Base-by-base conservation (phyloP, 768 basidiomycete genomes). In the Leccinellum albellum region DNA sequence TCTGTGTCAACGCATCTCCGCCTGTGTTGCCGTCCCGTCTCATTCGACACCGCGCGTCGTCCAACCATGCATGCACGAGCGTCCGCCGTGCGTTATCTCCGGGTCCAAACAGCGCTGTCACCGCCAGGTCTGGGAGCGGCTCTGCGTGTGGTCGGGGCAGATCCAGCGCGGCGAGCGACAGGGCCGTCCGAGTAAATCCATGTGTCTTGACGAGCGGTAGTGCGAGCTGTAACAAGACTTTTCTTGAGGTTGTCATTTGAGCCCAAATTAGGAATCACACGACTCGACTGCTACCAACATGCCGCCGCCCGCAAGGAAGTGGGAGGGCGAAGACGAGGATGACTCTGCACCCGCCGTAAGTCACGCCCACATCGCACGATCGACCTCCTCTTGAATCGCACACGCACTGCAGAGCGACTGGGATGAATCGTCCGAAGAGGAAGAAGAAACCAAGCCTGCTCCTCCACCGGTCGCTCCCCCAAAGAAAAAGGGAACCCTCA, bases 251-350 rank as follows among this genome's bases (percentile, higher is more conserved):
- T 3, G 56, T 53, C 13, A 51, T 49, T 48, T 26, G 14, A 10
- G 48, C 32, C 48, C 48, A n/a, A 31, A 49, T 49, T 49, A 55
- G 48, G 48, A 31, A 49, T 31, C 48, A n/a, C 29, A n/a, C 31
- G 48, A 49, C 48, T 28, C 7, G n/a, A 13, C 20, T 21, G 21
- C 42, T 44, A 46, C 47, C 47, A 48, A 17, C 15, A 35, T 35
- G 33, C 33, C 26, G 17, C 28, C 28, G n/a, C 44, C 73, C 23
- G 74, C 66, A 53, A 86, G 81, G 71, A 80, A 88, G 73, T 97
- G 90, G 87, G 88, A 87, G 59, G 95, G 90, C 48, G 95, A 98
- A 72, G 95, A 97, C 66, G 90, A 90, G 66, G 93, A 95, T 0
- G 86, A 86, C 13, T 83, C 86, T n/a, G 75, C 61, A 2, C 89